Percentiles rank a stretch among this genome's conserved stretches.
Evolutionary conservation across 805 yeast genomes (phyloP).

Genomic region (Wickerhamomyces sydowiorum): DNA sequence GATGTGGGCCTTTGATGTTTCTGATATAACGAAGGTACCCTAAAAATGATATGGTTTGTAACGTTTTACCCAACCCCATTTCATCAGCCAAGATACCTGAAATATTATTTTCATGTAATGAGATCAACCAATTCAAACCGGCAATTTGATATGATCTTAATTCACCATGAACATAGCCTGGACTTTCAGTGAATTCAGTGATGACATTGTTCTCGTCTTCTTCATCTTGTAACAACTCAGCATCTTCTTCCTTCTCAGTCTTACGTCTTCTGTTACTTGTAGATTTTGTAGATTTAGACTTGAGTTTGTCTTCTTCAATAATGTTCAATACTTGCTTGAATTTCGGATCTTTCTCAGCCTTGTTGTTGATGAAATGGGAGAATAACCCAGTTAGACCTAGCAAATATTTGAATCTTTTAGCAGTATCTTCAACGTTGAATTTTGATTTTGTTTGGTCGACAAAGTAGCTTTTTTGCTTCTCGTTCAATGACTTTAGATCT

Average conservation of each 20-base stretch:
- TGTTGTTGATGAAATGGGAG: slow-evolving; percentile 60
- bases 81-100: slow-evolving; percentile 81
- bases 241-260: slow-evolving; percentile 77
- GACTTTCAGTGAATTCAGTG: slow-evolving; percentile 79
- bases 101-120: slow-evolving; percentile 59
- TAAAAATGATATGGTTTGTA: slow-evolving; percentile 66
- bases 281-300: slow-evolving; percentile 11
- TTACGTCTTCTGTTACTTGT: slow-evolving; percentile 50
- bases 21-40: slow-evolving; percentile 65
- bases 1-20: slow-evolving; percentile 62
- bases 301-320: slow-evolving; percentile 25
- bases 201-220: slow-evolving; percentile 31
- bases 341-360: slow-evolving; percentile 55
- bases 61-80: slow-evolving; percentile 81
- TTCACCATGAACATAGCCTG: slow-evolving; percentile 60
- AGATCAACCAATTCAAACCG: slow-evolving; percentile 75
- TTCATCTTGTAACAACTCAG: slow-evolving; percentile 61
- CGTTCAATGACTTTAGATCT: slow-evolving; percentile 2
- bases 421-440: slow-evolving; percentile 54
- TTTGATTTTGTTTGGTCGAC: slow-evolving; percentile 28
- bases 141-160: slow-evolving; percentile 73
- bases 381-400: slow-evolving; percentile 62
- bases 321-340: slow-evolving; percentile 47
- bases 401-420: slow-evolving; percentile 61
- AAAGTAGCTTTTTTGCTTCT: slow-evolving; percentile 24